Evolutionary conservation across 768 basidiomycete species (phyloP).

Genomic region (Pleurotus sapidus): DNA sequence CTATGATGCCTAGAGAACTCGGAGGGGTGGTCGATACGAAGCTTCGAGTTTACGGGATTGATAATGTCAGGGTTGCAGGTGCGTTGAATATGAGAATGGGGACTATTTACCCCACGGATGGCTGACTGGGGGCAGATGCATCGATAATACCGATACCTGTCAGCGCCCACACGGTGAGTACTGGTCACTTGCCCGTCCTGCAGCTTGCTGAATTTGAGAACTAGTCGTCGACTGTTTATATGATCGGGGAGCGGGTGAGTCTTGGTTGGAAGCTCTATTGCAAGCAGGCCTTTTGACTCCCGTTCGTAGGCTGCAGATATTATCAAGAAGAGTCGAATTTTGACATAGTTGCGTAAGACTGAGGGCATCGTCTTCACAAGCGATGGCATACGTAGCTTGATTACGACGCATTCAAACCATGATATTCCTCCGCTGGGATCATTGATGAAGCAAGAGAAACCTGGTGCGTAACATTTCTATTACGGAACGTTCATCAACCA

Average conservation of each 20-base stretch:
- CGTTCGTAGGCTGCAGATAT: slow-evolving; percentile 17
- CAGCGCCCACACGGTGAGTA: slow-evolving; percentile 26
- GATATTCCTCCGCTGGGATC: too few species aligned
- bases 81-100: slow-evolving; percentile 6
- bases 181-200: not conserved
- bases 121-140: slow-evolving; percentile 19
- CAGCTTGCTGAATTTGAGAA: not conserved
- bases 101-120: slow-evolving; percentile 14
- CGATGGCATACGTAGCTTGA: too few species aligned
- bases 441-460: too few species aligned
- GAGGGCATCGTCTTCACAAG: too few species aligned
- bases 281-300: too few species aligned
- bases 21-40: slow-evolving; percentile 35
- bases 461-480: too few species aligned
- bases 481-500: too few species aligned
- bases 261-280: not conserved
- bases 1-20: slow-evolving; percentile 36
- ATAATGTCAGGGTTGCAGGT: slow-evolving; percentile 32
- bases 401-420: too few species aligned
- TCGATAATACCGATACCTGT: slow-evolving; percentile 31
- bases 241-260: slow-evolving; percentile 26
- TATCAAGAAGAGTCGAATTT: slow-evolving; percentile 3
- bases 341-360: too few species aligned
- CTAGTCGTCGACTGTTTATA: slow-evolving; percentile 22
- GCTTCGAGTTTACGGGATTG: slow-evolving; percentile 32